Evolutionary conservation across 768 basidiomycete genomes (phyloP), one percentile per base, ranked within the genome.

Genomic region (Tulasnella sp.): DNA sequence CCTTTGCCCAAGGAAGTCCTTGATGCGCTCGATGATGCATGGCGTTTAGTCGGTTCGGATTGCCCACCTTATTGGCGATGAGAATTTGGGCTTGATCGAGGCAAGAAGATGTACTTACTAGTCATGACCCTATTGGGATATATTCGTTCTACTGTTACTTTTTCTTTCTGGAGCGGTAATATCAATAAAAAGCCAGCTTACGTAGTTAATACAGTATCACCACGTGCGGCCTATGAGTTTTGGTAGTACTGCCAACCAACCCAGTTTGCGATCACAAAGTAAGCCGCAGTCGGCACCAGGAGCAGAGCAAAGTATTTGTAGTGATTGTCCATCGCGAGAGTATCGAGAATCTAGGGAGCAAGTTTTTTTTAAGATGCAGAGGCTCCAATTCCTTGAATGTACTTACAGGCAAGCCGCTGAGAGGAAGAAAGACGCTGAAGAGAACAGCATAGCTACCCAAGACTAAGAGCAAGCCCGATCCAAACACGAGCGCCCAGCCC

Each of bases 231-330:
- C n/a, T n/a, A 92, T 9, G 89, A 88, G 64, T 91, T 90, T 37
- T 84, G 78, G 63, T 88, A 96, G 65, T 89, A 95, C 65, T 96
- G 90, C 90, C 91, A 96, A 35, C 92, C 92, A 33, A 93, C 87
- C 93, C 93, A 98, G 61, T 96, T 96, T 35, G 90, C 89, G 60
- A 98, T 98, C 47, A 89, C 84, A 64, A 91, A 93, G 66, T 88
- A 91, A 34, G 82, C 72, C 8, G 73, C 77, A 6, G 81, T 80
- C 10, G 93, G 90, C 39, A 96, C 73, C 37, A 91, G 69, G 33
- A 95, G 67, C 9, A 91, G 66, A 27, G 67, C 60, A 58, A 93
- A 77, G 66, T 93, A 95, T 67, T 91, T 92, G 77, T 93, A 93
- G 62, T 95, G 87, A 20, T 70, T 76, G 67, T 93, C 91, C 34